Evolutionary conservation across 2,329 filamentous ascomycete species (phyloP).

Genomic region (Amauroascus verrucosus): DNA sequence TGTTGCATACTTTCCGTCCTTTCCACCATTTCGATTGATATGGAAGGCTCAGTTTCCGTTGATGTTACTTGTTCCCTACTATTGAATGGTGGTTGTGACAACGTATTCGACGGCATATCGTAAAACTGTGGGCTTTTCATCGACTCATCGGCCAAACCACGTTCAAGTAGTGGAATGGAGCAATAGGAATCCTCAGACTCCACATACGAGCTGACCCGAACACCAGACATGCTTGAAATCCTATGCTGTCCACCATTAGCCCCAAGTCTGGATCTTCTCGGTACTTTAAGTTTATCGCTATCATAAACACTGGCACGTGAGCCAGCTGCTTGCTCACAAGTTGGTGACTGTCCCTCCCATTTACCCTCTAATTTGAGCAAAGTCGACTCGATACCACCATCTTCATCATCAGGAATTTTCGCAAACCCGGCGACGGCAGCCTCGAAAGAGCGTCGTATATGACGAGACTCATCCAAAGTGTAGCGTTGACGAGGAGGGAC

Average conservation of each 20-base stretch:
- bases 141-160: conserved; percentile 44
- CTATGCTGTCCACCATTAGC: not conserved
- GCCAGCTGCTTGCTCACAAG: not conserved
- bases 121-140: conserved; percentile 37
- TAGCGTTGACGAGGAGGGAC: not conserved
- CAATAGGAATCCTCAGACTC: conserved; percentile 65
- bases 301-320: not conserved
- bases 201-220: conserved; percentile 36
- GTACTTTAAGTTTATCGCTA: not conserved
- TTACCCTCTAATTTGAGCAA: conserved; percentile 85
- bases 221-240: not conserved
- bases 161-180: conserved; percentile 65
- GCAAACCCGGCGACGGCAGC: conserved; percentile 78
- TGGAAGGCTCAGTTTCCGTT: conserved; percentile 35
- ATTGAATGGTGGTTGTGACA: not conserved
- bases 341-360: conserved; percentile 48
- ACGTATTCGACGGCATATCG: not conserved
- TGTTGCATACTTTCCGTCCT: conserved; percentile 44
- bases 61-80: not conserved
- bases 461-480: conserved; percentile 1
- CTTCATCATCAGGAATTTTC: conserved; percentile 76
- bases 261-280: not conserved
- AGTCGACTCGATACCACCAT: conserved; percentile 87
- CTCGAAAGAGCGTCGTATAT: conserved; percentile 65
- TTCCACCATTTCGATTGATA: conserved; percentile 38